Evolutionary conservation across 345 rosid species (phyloP), one percentile per base, ranked within the genome.

Genomic region (Eucalyptus camaldulensis): DNA sequence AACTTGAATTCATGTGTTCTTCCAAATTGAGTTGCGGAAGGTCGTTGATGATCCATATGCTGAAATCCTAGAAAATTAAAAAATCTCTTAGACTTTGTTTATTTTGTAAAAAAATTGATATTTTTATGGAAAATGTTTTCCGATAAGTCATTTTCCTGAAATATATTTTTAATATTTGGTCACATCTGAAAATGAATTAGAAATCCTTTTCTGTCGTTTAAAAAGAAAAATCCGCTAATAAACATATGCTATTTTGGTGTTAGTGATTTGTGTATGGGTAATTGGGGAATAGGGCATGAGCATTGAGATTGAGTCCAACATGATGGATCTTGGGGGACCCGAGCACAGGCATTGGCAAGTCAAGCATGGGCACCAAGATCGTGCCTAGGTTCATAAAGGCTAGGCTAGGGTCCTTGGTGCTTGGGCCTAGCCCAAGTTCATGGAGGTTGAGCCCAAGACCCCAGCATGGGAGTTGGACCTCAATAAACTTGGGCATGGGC

Each of bases 271-370:
- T 8, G 37, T 65, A 65, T 3, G 10, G 19, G 33, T 15, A 67
- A 31, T 5, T 15, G 22, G 3, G 22, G 21, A 67, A 31, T 31
- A 3, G 11, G 10, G 11, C 7, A 31, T 15, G 10, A 16, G 15
- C 16, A 67, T 16, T 15, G 37, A 5, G 29, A 4, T 25, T 19
- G 24, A 19, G 56, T 53, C 56, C 22, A 8, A 19, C 56, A 53
- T 4, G 24, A 19, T 19, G 24, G 24, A 53, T 53, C 80, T 31
- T 6, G 22, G 8, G 43, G 43, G 43, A 67, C 43, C 1, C 3
- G 4, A 3, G 43, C 22, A 67, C 6, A 3, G 1, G 6, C 24
- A 8, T 16, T 0, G 11, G 2, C 2, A 8, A 56, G 27, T 24
- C 27, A 7, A 22, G 29, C 62, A 56, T 56, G 29, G 62, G 62